These are phyloP conservation scores for Astrothelium subdiscretum DNA, from an alignment of 495 filamentous ascomycete species.

Conservation along the genomic window DNA sequence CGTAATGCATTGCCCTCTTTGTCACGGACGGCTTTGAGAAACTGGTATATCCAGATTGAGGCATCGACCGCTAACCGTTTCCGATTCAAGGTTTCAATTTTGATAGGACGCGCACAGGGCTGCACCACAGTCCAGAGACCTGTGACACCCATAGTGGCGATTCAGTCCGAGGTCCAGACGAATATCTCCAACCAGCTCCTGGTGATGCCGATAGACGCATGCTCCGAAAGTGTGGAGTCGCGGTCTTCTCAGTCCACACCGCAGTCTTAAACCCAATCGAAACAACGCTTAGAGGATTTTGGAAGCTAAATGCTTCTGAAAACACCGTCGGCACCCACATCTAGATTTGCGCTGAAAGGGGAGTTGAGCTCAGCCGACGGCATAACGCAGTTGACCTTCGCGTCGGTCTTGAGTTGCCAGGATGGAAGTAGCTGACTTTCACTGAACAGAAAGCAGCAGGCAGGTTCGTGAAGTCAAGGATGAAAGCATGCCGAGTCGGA, in stretches of 20 bases:
- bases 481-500: no score
- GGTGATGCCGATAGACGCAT: neutral
- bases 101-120: constrained; percentile 80
- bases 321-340: no score
- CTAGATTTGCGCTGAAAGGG: no score
- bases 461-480: no score
- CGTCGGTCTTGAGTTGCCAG: no score
- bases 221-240: neutral
- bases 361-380: no score
- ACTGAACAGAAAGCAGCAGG: no score
- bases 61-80: constrained; percentile 95
- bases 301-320: no score
- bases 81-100: constrained; percentile 87
- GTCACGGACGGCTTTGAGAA: constrained; percentile 95
- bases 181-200: neutral
- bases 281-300: no score
- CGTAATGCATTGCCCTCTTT: constrained; percentile 95
- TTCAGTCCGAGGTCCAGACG: neutral
- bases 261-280: no score
- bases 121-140: constrained; percentile 92
- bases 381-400: no score
- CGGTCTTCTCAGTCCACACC: neutral
- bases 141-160: constrained; percentile 76
- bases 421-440: no score
- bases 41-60: constrained; percentile 99